A percentile compares a stretch with the other conserved stretches of the same genome.
phyloP scores from a whole-genome alignment of 371 early-diverging fungal genomes.

The Rhizopus arrhizus region DNA sequence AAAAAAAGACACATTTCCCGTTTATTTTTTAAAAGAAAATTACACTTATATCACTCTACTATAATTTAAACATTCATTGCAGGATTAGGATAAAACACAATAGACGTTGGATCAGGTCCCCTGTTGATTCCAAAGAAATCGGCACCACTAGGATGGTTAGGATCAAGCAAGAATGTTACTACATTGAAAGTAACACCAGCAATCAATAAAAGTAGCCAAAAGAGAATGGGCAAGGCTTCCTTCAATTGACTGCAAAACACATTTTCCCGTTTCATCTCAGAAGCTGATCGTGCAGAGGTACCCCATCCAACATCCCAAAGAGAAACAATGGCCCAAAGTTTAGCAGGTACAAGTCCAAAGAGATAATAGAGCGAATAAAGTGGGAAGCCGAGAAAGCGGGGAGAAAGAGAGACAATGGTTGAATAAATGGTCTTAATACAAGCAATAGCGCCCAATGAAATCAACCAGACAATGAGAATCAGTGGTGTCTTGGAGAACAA shows the following conservation, averaged over 20 bases:
- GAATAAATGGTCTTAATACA: constrained; percentile 57
- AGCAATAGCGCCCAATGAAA: constrained; percentile 48
- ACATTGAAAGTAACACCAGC: constrained; percentile 45
- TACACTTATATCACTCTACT: no score
- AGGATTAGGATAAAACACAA: constrained; percentile 49
- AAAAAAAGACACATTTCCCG: no score
- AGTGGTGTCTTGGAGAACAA: constrained; percentile 40
- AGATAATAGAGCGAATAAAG: constrained; percentile 59
- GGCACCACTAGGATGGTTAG: constrained; percentile 12
- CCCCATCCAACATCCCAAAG: constrained; percentile 68
- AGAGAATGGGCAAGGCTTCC: constrained; percentile 44
- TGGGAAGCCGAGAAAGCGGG: constrained; percentile 56
- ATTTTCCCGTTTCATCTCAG: constrained; percentile 45
- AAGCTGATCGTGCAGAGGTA: constrained; percentile 52
- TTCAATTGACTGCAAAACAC: constrained; percentile 38
- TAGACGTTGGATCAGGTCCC: constrained; percentile 34
- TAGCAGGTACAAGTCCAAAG: constrained; percentile 61
- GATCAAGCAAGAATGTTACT: constrained; percentile 24
- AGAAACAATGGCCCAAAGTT: constrained; percentile 59
- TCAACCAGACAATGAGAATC: constrained; percentile 52
- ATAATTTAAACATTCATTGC: not conserved
- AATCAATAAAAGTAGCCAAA: constrained; percentile 36
- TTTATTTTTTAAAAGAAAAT: no score
- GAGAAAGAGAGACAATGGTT: constrained; percentile 33
- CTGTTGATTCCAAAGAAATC: constrained; percentile 24